phyloP scores from a whole-genome alignment of 2,329 filamentous ascomycete genomes.

The Westerdykella ornata region DNA sequence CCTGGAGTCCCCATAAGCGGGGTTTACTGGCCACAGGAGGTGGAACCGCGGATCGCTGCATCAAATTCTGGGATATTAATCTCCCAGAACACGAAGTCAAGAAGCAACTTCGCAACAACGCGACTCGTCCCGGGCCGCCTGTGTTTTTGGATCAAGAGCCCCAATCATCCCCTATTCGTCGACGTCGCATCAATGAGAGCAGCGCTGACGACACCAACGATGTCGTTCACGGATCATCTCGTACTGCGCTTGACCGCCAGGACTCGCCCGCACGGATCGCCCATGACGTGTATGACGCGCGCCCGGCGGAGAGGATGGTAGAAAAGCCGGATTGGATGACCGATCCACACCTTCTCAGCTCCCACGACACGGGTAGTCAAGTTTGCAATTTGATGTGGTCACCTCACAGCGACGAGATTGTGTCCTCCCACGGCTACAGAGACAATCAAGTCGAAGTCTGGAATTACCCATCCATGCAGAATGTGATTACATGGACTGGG shows the following conservation, averaged over 20 bases:
- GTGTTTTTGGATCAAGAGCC: no score
- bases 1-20: slow-evolving; percentile 94
- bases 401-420: slow-evolving; percentile 95
- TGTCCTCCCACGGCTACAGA: slow-evolving; percentile 92
- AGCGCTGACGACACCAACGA: slow-evolving; percentile 13
- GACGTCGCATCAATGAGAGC: slow-evolving; percentile 56
- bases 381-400: slow-evolving; percentile 99
- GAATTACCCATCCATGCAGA: slow-evolving; percentile 98
- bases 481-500: slow-evolving; percentile 88
- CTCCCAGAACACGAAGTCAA: no score
- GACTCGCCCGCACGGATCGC: slow-evolving; percentile 1
- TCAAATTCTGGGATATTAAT: slow-evolving; percentile 92
- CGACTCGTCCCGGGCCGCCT: no score
- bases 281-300: slow-evolving; percentile 18
- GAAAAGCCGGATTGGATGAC: slow-evolving; percentile 29
- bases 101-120: no score
- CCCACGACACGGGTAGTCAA: slow-evolving; percentile 93
- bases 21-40: slow-evolving; percentile 92
- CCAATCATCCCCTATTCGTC: no score
- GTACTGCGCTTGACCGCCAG: slow-evolving; percentile 4
- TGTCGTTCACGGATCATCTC: no score
- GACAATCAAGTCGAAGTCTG: slow-evolving; percentile 99
- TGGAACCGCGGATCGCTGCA: slow-evolving; percentile 89
- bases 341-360: slow-evolving; percentile 53
- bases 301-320: slow-evolving; percentile 26